These are phyloP conservation scores for Fraxinus sp. DNA, from an alignment of 305 asterid genomes.

Conservation along the genomic window DNA sequence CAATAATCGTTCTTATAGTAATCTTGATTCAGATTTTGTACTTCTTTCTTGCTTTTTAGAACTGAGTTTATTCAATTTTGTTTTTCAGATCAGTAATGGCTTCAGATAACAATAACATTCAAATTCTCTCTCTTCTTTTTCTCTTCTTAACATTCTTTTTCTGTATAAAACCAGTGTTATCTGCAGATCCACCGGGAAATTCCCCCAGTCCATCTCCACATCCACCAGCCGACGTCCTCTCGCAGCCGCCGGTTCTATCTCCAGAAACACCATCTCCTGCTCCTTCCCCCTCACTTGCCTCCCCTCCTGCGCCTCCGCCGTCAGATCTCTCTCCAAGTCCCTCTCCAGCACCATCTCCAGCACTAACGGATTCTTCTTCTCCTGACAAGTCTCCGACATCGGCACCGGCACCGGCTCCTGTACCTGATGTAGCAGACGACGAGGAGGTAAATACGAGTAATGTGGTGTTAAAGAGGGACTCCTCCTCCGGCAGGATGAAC, in stretches of 20 bases:
- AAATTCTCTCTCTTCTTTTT: slow-evolving; percentile 12
- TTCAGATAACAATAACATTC: background rate
- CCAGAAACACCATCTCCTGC: slow-evolving; percentile 28
- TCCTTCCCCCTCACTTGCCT: slow-evolving; percentile 16
- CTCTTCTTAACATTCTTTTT: slow-evolving; percentile 26
- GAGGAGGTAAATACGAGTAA: slow-evolving; percentile 24
- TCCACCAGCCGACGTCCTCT: slow-evolving; percentile 16
- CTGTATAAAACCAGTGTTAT: slow-evolving; percentile 25
- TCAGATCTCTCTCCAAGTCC: slow-evolving; percentile 35
- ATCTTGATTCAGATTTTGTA: background rate
- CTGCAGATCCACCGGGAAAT: slow-evolving; percentile 22
- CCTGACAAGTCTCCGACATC: slow-evolving; percentile 29
- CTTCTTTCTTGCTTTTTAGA: background rate
- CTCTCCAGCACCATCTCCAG: slow-evolving; percentile 33
- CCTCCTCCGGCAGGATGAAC: slow-evolving; percentile 38
- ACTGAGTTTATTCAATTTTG: background rate
- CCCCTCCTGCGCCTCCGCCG: slow-evolving; percentile 43
- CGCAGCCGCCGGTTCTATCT: slow-evolving; percentile 19
- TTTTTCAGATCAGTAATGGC: slow-evolving; percentile 30
- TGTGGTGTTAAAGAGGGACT: slow-evolving; percentile 3
- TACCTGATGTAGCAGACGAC: slow-evolving; percentile 28
- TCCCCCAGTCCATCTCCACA: slow-evolving; percentile 43
- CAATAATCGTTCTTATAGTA: background rate
- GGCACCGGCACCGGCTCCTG: slow-evolving; percentile 36
- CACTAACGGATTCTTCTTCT: background rate